phyloP scores from a whole-genome alignment of 495 filamentous ascomycete genomes.

The Neurospora sp. region DNA sequence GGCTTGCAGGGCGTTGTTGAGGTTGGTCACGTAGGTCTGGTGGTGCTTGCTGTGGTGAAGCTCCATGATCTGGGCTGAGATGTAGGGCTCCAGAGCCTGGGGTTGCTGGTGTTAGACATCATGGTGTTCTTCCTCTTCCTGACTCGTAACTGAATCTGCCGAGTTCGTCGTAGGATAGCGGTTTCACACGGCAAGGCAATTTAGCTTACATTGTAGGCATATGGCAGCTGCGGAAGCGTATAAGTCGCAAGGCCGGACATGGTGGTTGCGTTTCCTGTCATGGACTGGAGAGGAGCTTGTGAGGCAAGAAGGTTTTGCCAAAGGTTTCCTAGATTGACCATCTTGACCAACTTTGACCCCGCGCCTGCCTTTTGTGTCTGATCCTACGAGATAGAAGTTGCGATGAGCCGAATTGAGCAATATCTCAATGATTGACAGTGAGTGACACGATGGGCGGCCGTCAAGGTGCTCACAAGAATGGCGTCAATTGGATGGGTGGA shows the following conservation, averaged over 20 bases:
- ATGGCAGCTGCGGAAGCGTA: constrained; percentile 32
- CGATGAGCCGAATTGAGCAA: not conserved
- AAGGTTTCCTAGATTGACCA: constrained; percentile 22
- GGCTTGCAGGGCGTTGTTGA: constrained; percentile 50
- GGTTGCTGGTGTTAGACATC: not conserved
- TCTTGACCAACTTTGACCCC: constrained; percentile 2
- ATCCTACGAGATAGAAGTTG: not conserved
- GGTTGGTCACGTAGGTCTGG: constrained; percentile 60
- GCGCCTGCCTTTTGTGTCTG: not conserved
- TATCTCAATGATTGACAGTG: not conserved
- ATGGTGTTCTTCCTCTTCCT: not conserved
- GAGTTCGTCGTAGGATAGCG: not conserved
- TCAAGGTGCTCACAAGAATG: not conserved
- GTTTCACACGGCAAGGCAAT: not conserved
- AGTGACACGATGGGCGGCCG: not conserved
- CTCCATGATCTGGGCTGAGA: constrained; percentile 94
- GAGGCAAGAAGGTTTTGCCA: constrained; percentile 21
- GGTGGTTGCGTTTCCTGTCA: constrained; percentile 12
- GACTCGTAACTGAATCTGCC: not conserved
- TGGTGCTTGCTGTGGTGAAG: constrained; percentile 66
- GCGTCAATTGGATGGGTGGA: not conserved
- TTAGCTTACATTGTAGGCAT: constrained; percentile 35
- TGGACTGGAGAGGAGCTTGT: constrained; percentile 13
- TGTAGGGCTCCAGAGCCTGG: constrained; percentile 73
- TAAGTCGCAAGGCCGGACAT: constrained; percentile 23